Percentiles rank a stretch among this genome's conserved stretches.
Conservation (phyloP, 2,329 filamentous ascomycete genomes). For the Drechslera avenae region DNA sequence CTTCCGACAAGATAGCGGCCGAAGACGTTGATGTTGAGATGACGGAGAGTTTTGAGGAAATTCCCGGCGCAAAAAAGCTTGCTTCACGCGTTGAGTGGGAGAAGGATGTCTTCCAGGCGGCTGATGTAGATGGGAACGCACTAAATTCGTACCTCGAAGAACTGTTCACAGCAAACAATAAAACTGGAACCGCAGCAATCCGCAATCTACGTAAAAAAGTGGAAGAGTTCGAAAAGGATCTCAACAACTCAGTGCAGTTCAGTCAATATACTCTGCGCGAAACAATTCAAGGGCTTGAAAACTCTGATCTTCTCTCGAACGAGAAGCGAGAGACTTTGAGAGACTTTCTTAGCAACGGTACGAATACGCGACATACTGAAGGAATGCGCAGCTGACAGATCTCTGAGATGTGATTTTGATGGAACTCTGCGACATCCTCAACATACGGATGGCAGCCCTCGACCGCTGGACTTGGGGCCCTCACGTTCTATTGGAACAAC, state of each 20-base stretch:
- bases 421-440: slow-evolving; percentile 42
- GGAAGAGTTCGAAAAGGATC: slow-evolving; percentile 26
- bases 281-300: slow-evolving; percentile 52
- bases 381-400: background rate
- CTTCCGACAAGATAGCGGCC: slow-evolving; percentile 28
- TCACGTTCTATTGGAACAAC: slow-evolving; percentile 35
- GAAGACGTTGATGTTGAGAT: slow-evolving; percentile 32
- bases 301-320: slow-evolving; percentile 53
- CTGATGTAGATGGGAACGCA: slow-evolving; percentile 25
- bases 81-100: slow-evolving; percentile 40
- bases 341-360: slow-evolving; percentile 39
- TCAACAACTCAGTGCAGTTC: slow-evolving; percentile 40
- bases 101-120: slow-evolving; percentile 39
- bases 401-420: slow-evolving; percentile 30
- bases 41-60: slow-evolving; percentile 38
- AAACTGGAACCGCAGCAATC: slow-evolving; percentile 22
- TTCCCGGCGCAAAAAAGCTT: slow-evolving; percentile 38
- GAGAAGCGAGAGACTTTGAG: slow-evolving; percentile 43
- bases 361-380: background rate
- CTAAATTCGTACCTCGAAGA: slow-evolving; percentile 32
- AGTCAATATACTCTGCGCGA: slow-evolving; percentile 42
- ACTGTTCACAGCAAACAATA: slow-evolving; percentile 30
- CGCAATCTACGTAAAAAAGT: slow-evolving; percentile 24
- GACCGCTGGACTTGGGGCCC: slow-evolving; percentile 40
- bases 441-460: slow-evolving; percentile 37